Percentiles rank a stretch among this genome's conserved stretches.
These are phyloP conservation scores for Aureobasidium sp. DNA, from an alignment of 2,329 filamentous ascomycete genomes.

Conservation along the genomic window DNA sequence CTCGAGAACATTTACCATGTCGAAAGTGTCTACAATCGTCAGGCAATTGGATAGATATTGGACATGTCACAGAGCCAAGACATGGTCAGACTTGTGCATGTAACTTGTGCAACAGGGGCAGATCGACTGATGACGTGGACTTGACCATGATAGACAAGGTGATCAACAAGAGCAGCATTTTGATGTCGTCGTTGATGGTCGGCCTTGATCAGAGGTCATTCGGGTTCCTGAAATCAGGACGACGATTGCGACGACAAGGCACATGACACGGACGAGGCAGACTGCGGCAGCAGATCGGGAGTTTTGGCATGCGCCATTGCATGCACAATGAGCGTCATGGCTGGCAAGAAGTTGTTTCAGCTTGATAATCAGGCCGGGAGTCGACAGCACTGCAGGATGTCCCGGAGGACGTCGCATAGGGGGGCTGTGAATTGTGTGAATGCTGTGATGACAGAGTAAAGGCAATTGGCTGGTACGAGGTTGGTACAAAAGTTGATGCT, in stretches of 20 bases:
- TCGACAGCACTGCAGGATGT: neutral
- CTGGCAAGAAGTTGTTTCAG: constrained; percentile 6
- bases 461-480: neutral
- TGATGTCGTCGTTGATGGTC: neutral
- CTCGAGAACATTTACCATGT: too few species aligned
- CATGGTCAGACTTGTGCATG: neutral
- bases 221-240: neutral
- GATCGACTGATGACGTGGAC: neutral
- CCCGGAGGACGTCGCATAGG: neutral
- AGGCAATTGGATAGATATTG: neutral
- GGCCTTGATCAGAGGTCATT: neutral
- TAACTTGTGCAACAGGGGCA: neutral
- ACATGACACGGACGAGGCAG: neutral
- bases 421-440: neutral
- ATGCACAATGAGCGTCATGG: constrained; percentile 4
- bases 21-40: neutral
- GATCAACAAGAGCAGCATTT: neutral
- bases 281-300: neutral
- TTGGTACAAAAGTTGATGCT: neutral
- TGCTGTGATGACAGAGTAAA: neutral
- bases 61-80: neutral
- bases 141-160: neutral
- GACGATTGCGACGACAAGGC: neutral
- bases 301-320: neutral
- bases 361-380: neutral